Conservation (phyloP, 2,329 filamentous ascomycete genomes). For the Dactylella cylindrospora region DNA sequence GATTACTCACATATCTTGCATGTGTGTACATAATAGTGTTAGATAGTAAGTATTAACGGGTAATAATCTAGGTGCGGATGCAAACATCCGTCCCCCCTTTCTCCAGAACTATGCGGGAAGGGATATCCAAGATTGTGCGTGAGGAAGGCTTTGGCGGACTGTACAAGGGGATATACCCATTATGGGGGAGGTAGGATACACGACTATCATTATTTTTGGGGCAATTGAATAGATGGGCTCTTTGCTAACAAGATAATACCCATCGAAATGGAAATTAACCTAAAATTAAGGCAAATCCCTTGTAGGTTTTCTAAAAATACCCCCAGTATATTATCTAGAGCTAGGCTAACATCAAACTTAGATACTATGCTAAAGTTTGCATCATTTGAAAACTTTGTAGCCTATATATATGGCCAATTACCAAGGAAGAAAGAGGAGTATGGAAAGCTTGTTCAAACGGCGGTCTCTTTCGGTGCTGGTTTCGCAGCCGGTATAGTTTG, state of each 20-base stretch:
- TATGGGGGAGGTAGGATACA: conserved; percentile 73
- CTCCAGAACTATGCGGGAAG: conserved; percentile 55
- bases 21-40: too few relatives aligned
- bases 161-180: conserved; percentile 86
- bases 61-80: conserved; percentile 72
- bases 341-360: too few relatives aligned
- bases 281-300: conserved; percentile 83
- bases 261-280: too few relatives aligned
- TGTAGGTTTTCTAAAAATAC: conserved; percentile 56
- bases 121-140: conserved; percentile 39
- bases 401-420: conserved; percentile 76
- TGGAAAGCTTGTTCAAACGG: conserved; percentile 77
- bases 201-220: too few relatives aligned
- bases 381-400: conserved; percentile 85
- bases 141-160: conserved; percentile 55
- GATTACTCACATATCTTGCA: too few relatives aligned
- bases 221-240: too few relatives aligned
- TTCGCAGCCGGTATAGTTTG: conserved; percentile 88
- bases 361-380: conserved; percentile 91
- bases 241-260: too few relatives aligned
- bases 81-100: conserved; percentile 83
- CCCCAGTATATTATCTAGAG: too few relatives aligned
- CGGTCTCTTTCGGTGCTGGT: conserved; percentile 78
- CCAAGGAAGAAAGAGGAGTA: conserved; percentile 79
- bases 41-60: too few relatives aligned